Percentiles rank a stretch among this genome's conserved stretches.
Conservation (phyloP, 2,329 filamentous ascomycete genomes). For the Neopestalotiopsis sp. region DNA sequence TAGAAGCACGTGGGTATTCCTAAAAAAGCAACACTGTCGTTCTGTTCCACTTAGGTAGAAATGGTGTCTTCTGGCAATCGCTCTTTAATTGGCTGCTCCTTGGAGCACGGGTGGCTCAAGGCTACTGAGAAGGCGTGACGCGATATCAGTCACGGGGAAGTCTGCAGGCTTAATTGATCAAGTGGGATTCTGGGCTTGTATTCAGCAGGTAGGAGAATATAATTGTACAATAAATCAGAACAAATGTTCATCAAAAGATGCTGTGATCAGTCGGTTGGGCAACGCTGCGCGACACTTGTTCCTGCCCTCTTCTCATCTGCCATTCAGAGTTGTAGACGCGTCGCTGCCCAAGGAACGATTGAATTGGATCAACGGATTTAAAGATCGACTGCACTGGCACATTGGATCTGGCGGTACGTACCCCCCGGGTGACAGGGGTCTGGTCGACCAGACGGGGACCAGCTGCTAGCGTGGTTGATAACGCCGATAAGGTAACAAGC, state of each 20-base stretch:
- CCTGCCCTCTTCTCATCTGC: background rate
- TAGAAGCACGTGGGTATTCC: background rate
- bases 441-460: background rate
- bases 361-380: background rate
- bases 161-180: background rate
- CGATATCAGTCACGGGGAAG: constrained; percentile 4
- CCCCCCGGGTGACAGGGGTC: background rate
- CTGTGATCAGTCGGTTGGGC: background rate
- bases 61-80: background rate
- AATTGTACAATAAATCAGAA: background rate
- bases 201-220: background rate
- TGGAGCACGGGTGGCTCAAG: background rate
- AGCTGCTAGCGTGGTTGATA: constrained; percentile 23
- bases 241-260: background rate
- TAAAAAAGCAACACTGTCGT: background rate
- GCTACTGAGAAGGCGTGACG: constrained; percentile 4
- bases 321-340: constrained; percentile 22
- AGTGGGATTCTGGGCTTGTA: background rate
- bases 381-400: background rate
- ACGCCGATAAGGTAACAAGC: constrained; percentile 26
- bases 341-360: constrained; percentile 30
- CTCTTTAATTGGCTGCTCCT: background rate
- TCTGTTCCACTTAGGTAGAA: background rate
- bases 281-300: background rate
- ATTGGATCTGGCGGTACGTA: background rate